A percentile compares a stretch with the other conserved stretches of the same genome.
These are phyloP conservation scores for Collybia sp. DNA, from an alignment of 768 basidiomycete genomes.

Conservation along the genomic window DNA sequence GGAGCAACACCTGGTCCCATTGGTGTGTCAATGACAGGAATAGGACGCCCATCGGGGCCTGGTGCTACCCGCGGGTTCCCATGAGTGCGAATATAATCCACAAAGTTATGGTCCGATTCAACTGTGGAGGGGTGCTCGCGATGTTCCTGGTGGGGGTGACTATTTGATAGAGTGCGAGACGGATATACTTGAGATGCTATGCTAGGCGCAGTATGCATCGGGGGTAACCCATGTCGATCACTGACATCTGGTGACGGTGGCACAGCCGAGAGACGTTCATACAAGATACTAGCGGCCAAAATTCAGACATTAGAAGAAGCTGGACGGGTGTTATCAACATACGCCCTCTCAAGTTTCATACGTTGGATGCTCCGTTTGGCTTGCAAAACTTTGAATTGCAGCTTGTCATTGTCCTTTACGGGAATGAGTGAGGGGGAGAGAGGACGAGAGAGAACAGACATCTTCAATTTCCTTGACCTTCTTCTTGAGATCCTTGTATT, in stretches of 20 bases:
- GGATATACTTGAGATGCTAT: constrained; percentile 29
- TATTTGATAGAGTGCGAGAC: constrained; percentile 27
- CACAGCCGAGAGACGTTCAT: constrained; percentile 66
- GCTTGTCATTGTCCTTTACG: constrained; percentile 80
- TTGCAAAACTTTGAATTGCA: constrained; percentile 74
- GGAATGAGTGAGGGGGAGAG: constrained; percentile 10
- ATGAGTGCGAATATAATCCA: constrained; percentile 47
- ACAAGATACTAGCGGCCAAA: constrained; percentile 31
- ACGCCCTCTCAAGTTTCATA: constrained; percentile 88
- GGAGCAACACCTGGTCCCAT: constrained; percentile 33
- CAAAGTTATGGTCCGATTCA: constrained; percentile 39
- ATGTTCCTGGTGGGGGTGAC: constrained; percentile 28
- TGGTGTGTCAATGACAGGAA: constrained; percentile 45
- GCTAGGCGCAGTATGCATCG: constrained; percentile 26
- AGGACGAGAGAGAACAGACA: constrained; percentile 37
- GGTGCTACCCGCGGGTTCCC: constrained; percentile 41
- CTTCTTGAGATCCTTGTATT: constrained; percentile 84
- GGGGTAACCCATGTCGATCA: constrained; percentile 29
- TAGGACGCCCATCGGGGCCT: constrained; percentile 44
- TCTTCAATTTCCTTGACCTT: constrained; percentile 85
- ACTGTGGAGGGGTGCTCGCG: constrained; percentile 36
- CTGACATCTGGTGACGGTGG: constrained; percentile 52
- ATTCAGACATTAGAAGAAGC: constrained; percentile 34
- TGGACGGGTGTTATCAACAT: constrained; percentile 29
- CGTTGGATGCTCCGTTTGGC: constrained; percentile 81